Conservation (phyloP, 2,329 filamentous ascomycete species). For the Cladobotryum mycophilum region DNA sequence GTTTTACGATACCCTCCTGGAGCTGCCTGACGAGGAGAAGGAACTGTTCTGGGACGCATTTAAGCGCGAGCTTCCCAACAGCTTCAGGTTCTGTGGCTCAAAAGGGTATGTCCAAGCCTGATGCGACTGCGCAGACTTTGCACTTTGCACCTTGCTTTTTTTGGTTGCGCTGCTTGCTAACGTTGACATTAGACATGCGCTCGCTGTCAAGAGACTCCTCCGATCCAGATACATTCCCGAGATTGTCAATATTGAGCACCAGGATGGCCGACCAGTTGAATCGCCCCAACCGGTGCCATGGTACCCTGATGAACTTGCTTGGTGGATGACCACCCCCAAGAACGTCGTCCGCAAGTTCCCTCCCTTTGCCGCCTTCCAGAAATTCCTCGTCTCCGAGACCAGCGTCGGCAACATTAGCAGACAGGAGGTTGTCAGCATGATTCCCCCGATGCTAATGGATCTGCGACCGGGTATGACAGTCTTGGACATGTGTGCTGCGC, state of each 20-base stretch:
- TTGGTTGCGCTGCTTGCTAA: slow-evolving; percentile 8
- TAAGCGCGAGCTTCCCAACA: slow-evolving; percentile 84
- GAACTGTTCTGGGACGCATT: slow-evolving; percentile 78
- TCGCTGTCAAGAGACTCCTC: slow-evolving; percentile 82
- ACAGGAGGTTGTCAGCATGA: slow-evolving; percentile 98
- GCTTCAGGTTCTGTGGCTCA: slow-evolving; percentile 94
- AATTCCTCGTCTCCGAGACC: slow-evolving; percentile 95
- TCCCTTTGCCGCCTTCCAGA: slow-evolving; percentile 92
- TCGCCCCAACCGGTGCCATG: slow-evolving; percentile 77
- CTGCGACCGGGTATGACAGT: slow-evolving; percentile 87
- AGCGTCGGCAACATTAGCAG: slow-evolving; percentile 95
- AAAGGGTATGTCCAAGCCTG: slow-evolving; percentile 57
- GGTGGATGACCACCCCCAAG: slow-evolving; percentile 98
- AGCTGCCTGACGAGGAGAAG: slow-evolving; percentile 72
- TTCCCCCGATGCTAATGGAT: slow-evolving; percentile 89
- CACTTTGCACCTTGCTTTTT: neutral
- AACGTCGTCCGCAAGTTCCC: slow-evolving; percentile 89
- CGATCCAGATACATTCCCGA: slow-evolving; percentile 85
- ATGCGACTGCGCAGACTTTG: neutral
- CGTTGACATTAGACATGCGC: slow-evolving; percentile 61
- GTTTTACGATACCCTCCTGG: slow-evolving; percentile 75
- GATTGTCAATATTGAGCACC: slow-evolving; percentile 75
- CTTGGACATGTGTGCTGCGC: slow-evolving; percentile 91
- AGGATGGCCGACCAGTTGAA: slow-evolving; percentile 75
- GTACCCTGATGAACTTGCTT: slow-evolving; percentile 93